phyloP scores from a whole-genome alignment of 768 basidiomycete genomes.

The Brasilioporus rufonigricans region DNA sequence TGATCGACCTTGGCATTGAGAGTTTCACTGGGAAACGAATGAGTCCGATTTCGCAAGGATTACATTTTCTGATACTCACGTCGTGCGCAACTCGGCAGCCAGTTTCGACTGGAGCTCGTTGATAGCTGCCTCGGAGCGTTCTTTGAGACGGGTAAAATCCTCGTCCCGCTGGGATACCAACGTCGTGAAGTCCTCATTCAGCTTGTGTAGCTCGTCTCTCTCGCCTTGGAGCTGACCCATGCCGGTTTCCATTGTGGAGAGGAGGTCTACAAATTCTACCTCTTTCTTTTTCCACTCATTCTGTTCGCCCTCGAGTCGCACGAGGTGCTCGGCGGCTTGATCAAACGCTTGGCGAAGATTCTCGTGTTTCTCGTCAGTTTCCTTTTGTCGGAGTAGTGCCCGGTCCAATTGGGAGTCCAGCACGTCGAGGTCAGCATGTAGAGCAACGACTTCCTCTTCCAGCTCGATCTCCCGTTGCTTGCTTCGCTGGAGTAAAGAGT shows the following conservation, averaged over 20 bases:
- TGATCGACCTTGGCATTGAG: slow-evolving; percentile 56
- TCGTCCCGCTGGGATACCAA: slow-evolving; percentile 75
- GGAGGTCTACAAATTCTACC: slow-evolving; percentile 54
- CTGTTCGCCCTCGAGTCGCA: slow-evolving; percentile 76
- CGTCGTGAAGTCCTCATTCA: slow-evolving; percentile 67
- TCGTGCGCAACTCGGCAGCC: slow-evolving; percentile 56
- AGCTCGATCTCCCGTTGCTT: slow-evolving; percentile 84
- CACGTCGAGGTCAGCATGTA: slow-evolving; percentile 81
- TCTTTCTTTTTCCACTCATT: slow-evolving; percentile 66
- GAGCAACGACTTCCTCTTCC: slow-evolving; percentile 76
- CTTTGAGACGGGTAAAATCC: slow-evolving; percentile 69
- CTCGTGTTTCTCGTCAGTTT: slow-evolving; percentile 76
- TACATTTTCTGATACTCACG: slow-evolving; percentile 42
- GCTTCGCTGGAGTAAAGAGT: slow-evolving; percentile 74
- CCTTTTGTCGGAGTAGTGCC: slow-evolving; percentile 72
- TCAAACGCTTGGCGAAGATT: slow-evolving; percentile 72
- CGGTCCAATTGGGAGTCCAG: slow-evolving; percentile 85
- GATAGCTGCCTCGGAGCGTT: slow-evolving; percentile 63
- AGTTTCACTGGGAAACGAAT: slow-evolving; percentile 48
- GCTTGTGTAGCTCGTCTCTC: slow-evolving; percentile 60
- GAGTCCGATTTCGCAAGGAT: not conserved
- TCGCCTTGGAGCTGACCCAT: slow-evolving; percentile 57
- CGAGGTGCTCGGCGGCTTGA: slow-evolving; percentile 82
- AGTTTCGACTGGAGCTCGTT: slow-evolving; percentile 74
- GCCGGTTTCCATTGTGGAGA: slow-evolving; percentile 56